A percentile compares a stretch with the other conserved stretches of the same genome.
Conservation (phyloP, 345 rosid genomes). For the Psidium guajava region DNA sequence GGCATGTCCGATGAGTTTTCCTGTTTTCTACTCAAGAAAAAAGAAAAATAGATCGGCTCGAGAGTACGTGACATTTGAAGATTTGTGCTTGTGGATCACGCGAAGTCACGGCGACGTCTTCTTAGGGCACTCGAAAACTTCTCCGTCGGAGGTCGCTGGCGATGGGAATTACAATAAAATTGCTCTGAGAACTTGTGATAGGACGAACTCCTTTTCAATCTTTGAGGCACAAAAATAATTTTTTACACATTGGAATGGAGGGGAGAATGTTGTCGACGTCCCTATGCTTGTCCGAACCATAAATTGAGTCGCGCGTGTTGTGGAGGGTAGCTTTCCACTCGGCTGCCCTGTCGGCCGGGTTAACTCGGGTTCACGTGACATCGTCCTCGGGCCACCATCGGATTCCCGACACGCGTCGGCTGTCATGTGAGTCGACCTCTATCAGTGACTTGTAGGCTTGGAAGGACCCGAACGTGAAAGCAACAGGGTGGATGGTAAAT, state of each 20-base stretch:
- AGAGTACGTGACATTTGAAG: not conserved
- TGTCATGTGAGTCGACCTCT: not conserved
- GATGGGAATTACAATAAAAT: too few relatives aligned
- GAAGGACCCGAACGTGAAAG: not conserved
- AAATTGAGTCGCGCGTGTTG: not conserved
- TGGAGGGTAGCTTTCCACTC: not conserved
- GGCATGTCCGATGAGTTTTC: not conserved
- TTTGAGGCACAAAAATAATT: not conserved
- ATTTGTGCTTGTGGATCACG: too few relatives aligned
- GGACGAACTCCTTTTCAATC: too few relatives aligned
- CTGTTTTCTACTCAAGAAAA: not conserved
- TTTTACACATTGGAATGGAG: not conserved
- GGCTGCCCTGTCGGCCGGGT: not conserved
- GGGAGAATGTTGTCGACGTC: not conserved
- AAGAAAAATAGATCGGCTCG: not conserved
- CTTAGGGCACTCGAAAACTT: not conserved
- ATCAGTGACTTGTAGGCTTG: not conserved
- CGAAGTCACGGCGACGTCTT: too few relatives aligned
- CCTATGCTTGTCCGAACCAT: not conserved
- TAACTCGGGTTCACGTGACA: not conserved
- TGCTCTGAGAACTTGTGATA: too few relatives aligned
- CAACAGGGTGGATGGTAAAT: not conserved
- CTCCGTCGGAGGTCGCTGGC: too few relatives aligned
- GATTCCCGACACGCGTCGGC: not conserved
- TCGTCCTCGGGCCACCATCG: not conserved